Base-by-base conservation (phyloP, 139 green algal genomes). In the Coelastrella sp. region DNA sequence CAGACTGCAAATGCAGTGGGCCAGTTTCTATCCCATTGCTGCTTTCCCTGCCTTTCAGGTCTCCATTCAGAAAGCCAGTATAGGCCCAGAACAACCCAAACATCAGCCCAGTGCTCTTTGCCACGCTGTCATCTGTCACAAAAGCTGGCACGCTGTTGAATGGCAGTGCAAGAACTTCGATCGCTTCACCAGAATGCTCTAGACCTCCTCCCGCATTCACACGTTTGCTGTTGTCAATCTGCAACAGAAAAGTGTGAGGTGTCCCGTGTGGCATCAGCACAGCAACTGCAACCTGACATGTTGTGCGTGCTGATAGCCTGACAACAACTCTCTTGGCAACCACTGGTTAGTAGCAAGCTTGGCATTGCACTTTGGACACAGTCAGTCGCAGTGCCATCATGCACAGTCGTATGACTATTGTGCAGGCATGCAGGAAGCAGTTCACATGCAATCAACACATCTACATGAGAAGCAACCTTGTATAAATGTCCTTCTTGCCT, bases 131-230 rank as follows among this genome's bases (percentile, higher is more conserved):
- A 78, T 99, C 97, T 8, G 91, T 6, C 10, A 97, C 76, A 72
- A 98, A 98, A 0, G 68, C 89, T 7, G 94, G 84, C 0, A 93
- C 82, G 4, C 22, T 24, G 11, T 91, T 57, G 4, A 96, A 72
- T 0, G 97, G 97, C 84, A 99, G 90, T n/a, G 95, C 92, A 60
- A 98, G 89, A 84, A 99, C 95, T 91, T 99, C 96, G 58, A 99
- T 99, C 1, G 93, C 93, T 84, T 99, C 97, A 1, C 95, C 97
- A 61, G 96, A 90, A 17, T 93, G 89, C 66, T 70, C 57, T n/a
- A 96, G 74, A 4, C 95, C 94, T 10, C 96, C 96, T 7, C 96
- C 95, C 4, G 83, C 84, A 22, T 35, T 58, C 0, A 91, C 84
- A 0, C 89, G 81, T 94, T 95, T 96, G 63, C 60, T 88, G 14